Evolutionary conservation across 306 rosid species (phyloP).

Genomic region (Prinsepia uniflora): DNA sequence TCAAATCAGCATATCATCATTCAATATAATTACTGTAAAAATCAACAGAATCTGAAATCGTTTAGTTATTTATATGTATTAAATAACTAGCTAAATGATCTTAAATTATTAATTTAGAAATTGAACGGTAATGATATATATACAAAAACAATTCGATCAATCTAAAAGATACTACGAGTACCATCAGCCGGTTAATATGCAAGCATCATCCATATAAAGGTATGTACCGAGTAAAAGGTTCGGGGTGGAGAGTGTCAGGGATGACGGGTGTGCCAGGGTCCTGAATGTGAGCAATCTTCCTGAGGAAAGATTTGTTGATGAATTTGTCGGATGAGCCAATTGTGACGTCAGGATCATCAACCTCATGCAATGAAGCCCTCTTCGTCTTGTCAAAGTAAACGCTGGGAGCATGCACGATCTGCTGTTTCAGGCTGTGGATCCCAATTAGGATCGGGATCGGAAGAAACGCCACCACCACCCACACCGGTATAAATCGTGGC

Average conservation of each 20-base stretch:
- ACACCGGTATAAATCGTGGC: slow-evolving; percentile 14
- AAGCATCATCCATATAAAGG: background rate
- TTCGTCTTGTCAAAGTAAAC: slow-evolving; percentile 21
- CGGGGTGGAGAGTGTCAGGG: slow-evolving; percentile 17
- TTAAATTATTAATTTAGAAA: too few species aligned
- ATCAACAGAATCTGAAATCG: too few species aligned
- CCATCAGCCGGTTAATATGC: too few species aligned
- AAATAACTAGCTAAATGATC: too few species aligned
- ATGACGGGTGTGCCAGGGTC: background rate
- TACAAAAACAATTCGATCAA: too few species aligned
- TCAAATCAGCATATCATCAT: too few species aligned
- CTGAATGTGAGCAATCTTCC: slow-evolving; percentile 34
- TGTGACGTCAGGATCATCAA: slow-evolving; percentile 24
- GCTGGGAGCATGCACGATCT: slow-evolving; percentile 27
- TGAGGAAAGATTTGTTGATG: slow-evolving; percentile 29
- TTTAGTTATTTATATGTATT: too few species aligned
- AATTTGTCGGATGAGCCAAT: slow-evolving; percentile 27
- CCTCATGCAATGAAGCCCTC: slow-evolving; percentile 24
- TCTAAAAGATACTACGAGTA: too few species aligned
- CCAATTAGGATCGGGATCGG: background rate
- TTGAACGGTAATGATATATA: too few species aligned
- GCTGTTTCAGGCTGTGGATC: slow-evolving; percentile 26
- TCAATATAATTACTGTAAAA: too few species aligned
- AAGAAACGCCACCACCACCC: slow-evolving; percentile 19
- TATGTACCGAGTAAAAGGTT: slow-evolving; percentile 27